Base-by-base conservation (phyloP, 257 asterid species). In the Craterostigma plantagineum region DNA sequence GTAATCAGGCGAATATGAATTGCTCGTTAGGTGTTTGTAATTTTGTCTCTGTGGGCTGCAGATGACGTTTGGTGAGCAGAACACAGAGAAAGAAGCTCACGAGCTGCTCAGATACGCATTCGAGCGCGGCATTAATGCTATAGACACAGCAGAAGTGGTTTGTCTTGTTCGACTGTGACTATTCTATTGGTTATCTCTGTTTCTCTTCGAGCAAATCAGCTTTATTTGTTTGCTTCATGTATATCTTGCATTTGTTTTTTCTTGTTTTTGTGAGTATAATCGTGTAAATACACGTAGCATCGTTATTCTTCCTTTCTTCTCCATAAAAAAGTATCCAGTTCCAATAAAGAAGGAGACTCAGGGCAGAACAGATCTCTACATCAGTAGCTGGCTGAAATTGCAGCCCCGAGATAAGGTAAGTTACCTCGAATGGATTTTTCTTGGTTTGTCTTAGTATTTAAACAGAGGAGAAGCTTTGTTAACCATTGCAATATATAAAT, bases 31-130 rank as follows among this genome's bases (percentile, higher is more conserved):
- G 30, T 23, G 30, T 23, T 23, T 23, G 30, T 23, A 52, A 9
- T 34, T 52, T 12, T 36, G 8, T 40, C 8, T 42, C 4, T 52
- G 51, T 38, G 33, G 52, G 8, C 30, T 59, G 48, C 73, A 86
- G 96, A 86, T 86, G 94, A 81, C 97, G 35, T 86, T 50, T 63
- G 94, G 97, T 59, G 66, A 76, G 70, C 97, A 86, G 70, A 86
- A 81, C 45, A 75, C 94, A 7, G 97, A 86, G 71, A 78, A 71
- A 56, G 97, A 86, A 54, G 94, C 97, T 65, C 97, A 86, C 52
- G 87, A 76, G 18, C 74, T 63, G 41, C 94, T 86, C 35, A 65
- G 63, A 51, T 78, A 75, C 55, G 75, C 97, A 9, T 78, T 86
- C 38, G 93, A 78, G 33, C 65, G 73, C 12, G 97, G 97, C 41